Evolutionary conservation across 331 rosid species (phyloP).

Genomic region (Malus hybrid): DNA sequence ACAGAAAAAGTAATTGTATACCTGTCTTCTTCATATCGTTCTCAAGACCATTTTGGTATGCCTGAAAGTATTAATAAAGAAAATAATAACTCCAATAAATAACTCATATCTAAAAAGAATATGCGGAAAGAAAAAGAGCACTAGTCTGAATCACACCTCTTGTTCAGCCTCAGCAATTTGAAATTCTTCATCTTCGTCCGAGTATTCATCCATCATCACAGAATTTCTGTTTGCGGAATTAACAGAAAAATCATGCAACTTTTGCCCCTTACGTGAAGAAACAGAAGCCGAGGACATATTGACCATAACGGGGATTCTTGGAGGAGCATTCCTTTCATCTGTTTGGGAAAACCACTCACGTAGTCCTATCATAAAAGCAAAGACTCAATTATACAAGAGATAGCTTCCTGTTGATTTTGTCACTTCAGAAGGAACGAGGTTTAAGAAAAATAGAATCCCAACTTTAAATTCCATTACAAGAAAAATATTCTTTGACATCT

Average conservation of each 20-base stretch:
- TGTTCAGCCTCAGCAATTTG: constrained; percentile 86
- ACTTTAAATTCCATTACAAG: background rate
- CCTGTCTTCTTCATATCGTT: constrained; percentile 59
- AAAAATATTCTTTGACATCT: background rate
- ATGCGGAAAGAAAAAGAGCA: constrained; percentile 6
- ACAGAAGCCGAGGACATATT: constrained; percentile 85
- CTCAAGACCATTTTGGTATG: constrained; percentile 46
- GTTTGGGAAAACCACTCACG: constrained; percentile 96
- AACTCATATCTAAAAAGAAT: constrained; percentile 7
- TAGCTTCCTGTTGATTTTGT: background rate
- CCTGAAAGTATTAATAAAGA: constrained; percentile 30
- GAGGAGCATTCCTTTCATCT: constrained; percentile 91
- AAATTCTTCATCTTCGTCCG: constrained; percentile 94
- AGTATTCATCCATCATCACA: constrained; percentile 87
- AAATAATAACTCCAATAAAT: background rate
- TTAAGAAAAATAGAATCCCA: background rate
- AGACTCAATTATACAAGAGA: constrained; percentile 5
- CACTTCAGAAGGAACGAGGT: background rate
- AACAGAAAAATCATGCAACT: constrained; percentile 47
- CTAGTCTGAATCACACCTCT: constrained; percentile 49
- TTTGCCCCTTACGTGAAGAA: constrained; percentile 61
- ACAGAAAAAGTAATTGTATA: constrained; percentile 14
- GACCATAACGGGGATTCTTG: constrained; percentile 98
- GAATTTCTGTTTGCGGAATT: constrained; percentile 68
- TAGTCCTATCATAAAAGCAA: constrained; percentile 47